Base-by-base conservation (phyloP, 2,329 filamentous ascomycete species). In the Fusarium anguioides region DNA sequence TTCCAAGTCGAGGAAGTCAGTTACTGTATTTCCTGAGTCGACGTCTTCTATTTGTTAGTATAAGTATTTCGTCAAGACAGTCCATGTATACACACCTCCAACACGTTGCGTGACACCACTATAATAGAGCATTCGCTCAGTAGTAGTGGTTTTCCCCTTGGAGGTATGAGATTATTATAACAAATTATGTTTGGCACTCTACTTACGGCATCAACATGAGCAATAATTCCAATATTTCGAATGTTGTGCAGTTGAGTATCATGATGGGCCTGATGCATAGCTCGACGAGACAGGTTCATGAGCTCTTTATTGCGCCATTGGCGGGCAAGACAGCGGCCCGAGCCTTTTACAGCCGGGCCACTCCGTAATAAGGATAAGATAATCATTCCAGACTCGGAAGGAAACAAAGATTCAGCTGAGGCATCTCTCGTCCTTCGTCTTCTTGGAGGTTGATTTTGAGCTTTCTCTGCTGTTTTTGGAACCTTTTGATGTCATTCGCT, bases 101-200 rank as follows among this genome's bases (percentile, higher is more conserved):
- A 97, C 89, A 77, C 94, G 86, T 68, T 92, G 86, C 11, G 94
- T 97, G 64, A 94, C 89, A 46, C 96, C 95, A 76, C 93, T 96
- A 75, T 97, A 97, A 76, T 94, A 98, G 74, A 99, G 91, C 95
- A 98, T 98, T 59, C 96, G 94, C 87, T 99, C 96, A 5, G 96
- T 98, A 0, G 96, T 99, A 0, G 96, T 98, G 2, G 96, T 99
- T 83, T 99, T 99, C 10, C 96, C 96, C 86, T 88, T 51, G 44
- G 7, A 4, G 21, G 11, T 37, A 12, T 33, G 46, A 75, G 14
- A 70, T 50, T 21, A 7, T 6, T 5, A 5, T 5, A 3, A 39
- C 3, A 3, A 8, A 10, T 18, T 1, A 2, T 12, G 4, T 4
- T 9, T 14, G 23, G 4, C 0, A 24, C 10, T 2, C 5, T 17